Percentiles rank a stretch among this genome's conserved stretches.
Evolutionary conservation across 1,284 basidiomycete species (phyloP).

Genomic region (Salmacisia buchloeana): DNA sequence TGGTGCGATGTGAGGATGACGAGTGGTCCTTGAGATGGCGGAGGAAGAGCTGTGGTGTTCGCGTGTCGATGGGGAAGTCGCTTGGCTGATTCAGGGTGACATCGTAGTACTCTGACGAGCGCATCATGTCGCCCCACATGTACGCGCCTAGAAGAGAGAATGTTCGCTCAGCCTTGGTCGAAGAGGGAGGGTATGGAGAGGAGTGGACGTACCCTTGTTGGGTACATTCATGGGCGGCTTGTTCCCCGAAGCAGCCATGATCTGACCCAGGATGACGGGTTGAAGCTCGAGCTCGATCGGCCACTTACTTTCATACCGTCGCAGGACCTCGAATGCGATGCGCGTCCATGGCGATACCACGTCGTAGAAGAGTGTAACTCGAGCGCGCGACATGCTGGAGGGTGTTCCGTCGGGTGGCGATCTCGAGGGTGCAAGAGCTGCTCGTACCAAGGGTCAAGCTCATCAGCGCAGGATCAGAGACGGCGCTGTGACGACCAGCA

Average conservation of each 20-base stretch:
- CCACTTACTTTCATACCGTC: constrained; percentile 36
- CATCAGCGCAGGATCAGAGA: too few relatives aligned
- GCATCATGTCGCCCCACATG: constrained; percentile 2
- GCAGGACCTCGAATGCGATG: constrained; percentile 33
- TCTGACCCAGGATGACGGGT: constrained; percentile 39
- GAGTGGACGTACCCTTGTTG: constrained; percentile 35
- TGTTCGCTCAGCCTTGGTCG: not conserved
- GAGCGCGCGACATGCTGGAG: not conserved
- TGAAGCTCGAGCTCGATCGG: constrained; percentile 31
- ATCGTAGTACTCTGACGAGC: not conserved
- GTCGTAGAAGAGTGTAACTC: constrained; percentile 38
- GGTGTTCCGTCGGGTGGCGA: too few relatives aligned
- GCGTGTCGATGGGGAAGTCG: constrained; percentile 41
- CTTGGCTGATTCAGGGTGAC: constrained; percentile 24
- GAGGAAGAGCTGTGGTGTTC: constrained; percentile 29
- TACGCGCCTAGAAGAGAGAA: not conserved
- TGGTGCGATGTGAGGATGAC: not conserved
- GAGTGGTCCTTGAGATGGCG: constrained; percentile 16
- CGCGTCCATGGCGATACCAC: constrained; percentile 45
- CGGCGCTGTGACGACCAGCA: too few relatives aligned
- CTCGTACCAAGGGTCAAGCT: not conserved
- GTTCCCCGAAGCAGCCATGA: constrained; percentile 45
- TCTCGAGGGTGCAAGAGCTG: too few relatives aligned
- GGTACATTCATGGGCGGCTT: constrained; percentile 39
- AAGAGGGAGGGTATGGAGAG: not conserved